These are phyloP conservation scores for Sporothrix pseudoabietina DNA, from an alignment of 2,329 filamentous ascomycete species.

Conservation along the genomic window DNA sequence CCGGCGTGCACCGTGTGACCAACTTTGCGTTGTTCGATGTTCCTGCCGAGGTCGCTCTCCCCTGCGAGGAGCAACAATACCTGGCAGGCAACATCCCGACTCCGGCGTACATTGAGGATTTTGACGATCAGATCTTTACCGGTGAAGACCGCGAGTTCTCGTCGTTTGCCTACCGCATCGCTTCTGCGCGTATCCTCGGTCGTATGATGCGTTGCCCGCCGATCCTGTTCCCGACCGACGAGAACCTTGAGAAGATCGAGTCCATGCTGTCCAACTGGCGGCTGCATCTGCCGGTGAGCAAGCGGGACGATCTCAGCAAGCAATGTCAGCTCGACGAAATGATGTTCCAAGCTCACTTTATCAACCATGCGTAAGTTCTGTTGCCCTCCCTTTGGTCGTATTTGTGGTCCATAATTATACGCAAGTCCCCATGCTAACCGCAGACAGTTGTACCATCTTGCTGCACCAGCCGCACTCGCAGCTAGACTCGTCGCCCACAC, in stretches of 20 bases:
- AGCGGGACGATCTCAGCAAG: slow-evolving; percentile 68
- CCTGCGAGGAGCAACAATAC: slow-evolving; percentile 81
- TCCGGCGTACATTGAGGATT: slow-evolving; percentile 68
- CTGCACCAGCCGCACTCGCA: slow-evolving; percentile 80
- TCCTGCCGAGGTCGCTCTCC: slow-evolving; percentile 68
- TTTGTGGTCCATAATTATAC: too few species aligned
- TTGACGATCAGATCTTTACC: slow-evolving; percentile 74
- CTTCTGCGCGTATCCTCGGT: slow-evolving; percentile 76
- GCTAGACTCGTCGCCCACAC: slow-evolving; percentile 63
- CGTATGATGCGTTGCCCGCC: slow-evolving; percentile 66
- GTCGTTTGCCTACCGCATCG: slow-evolving; percentile 82
- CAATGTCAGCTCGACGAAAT: slow-evolving; percentile 80
- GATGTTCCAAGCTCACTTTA: slow-evolving; percentile 89
- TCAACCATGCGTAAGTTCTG: slow-evolving; percentile 56
- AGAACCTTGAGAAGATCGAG: slow-evolving; percentile 56
- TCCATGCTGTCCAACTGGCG: slow-evolving; percentile 70
- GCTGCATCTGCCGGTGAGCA: slow-evolving; percentile 72
- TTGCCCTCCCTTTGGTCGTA: neutral
- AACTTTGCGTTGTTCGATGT: slow-evolving; percentile 71
- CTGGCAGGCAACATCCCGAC: slow-evolving; percentile 59
- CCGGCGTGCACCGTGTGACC: slow-evolving; percentile 73
- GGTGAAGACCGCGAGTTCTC: slow-evolving; percentile 73
- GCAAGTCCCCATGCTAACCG: neutral
- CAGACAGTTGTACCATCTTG: slow-evolving; percentile 64
- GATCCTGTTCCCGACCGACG: slow-evolving; percentile 56